Evolutionary conservation across 345 rosid species (phyloP), one percentile per base, ranked within the genome.

Genomic region (Draba incana): DNA sequence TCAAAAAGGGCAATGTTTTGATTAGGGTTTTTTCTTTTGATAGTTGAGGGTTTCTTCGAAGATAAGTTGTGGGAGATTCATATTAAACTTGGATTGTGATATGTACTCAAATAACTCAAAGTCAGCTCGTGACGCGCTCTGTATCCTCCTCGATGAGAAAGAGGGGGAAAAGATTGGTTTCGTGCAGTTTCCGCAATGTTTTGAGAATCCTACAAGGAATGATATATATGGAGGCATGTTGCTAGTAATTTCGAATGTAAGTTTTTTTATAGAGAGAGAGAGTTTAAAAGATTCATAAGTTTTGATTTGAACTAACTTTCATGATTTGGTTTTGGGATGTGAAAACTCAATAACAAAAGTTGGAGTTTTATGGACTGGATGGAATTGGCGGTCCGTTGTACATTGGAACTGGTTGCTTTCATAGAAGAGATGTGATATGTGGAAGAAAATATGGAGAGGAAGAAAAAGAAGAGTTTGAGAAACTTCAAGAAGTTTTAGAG

Each of bases 401-500:
- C 62, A 3, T 85, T 48, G 96, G 97, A 68, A 90, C 83, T 12
- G 92, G 97, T 50, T 88, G 96, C 72, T 82, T 92, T 69, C 97
- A 90, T 72, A 82, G 94, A 77, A 83, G 98, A 81, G 90, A 86
- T 61, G 75, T 60, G 50, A 82, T 92, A 0, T 77, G 83, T 37
- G 90, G 97, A 41, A 78, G 69, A 70, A 64, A 57, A 65, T 71
- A 42, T 80, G 83, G 48, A 62, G 75, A 51, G 65, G 58, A 55
- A 25, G 72, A 50, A n/a, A n/a, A n/a, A 59, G 67, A 25, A 35
- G 57, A 60, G 45, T 44, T 12, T 39, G 61, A 68, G 23, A 25
- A 28, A 57, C 11, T 3, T 42, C 66, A 38, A 61, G 76, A 67
- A 48, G 69, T 41, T 42, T 24, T 39, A 8, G 81, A 83, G 62